phyloP scores from a whole-genome alignment of 1,284 basidiomycete genomes.

The Spongispora temasekensis region DNA sequence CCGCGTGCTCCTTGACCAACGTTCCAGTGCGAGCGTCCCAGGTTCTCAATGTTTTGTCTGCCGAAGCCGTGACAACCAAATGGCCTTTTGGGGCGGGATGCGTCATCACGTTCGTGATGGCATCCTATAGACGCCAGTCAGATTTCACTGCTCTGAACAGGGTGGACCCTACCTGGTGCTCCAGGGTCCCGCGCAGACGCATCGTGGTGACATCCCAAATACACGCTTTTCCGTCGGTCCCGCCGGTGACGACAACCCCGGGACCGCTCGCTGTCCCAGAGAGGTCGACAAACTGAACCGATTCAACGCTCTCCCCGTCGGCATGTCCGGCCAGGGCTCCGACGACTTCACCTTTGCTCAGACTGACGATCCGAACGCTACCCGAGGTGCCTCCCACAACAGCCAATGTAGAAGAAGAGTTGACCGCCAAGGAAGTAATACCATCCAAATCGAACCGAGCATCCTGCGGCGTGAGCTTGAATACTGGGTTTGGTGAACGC shows the following conservation, averaged over 20 bases:
- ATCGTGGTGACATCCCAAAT: conserved; percentile 93
- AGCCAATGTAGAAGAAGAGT: conserved; percentile 82
- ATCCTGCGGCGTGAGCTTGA: conserved; percentile 76
- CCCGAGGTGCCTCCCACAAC: conserved; percentile 89
- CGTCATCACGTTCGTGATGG: conserved; percentile 79
- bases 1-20: conserved; percentile 78
- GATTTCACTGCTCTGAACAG: neutral
- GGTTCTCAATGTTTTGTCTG: conserved; percentile 84
- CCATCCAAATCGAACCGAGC: conserved; percentile 77
- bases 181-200: conserved; percentile 75
- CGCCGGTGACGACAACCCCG: conserved; percentile 81
- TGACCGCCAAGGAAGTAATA: conserved; percentile 87
- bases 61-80: conserved; percentile 80
- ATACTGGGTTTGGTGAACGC: conserved; percentile 71
- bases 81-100: conserved; percentile 76
- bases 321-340: conserved; percentile 81
- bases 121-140: conserved; percentile 56
- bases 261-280: conserved; percentile 55
- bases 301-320: conserved; percentile 90
- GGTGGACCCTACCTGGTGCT: conserved; percentile 66
- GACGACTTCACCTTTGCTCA: conserved; percentile 86
- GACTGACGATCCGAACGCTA: conserved; percentile 80
- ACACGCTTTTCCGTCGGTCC: conserved; percentile 91
- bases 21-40: conserved; percentile 92
- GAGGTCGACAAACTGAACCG: conserved; percentile 84